phyloP scores from a whole-genome alignment of 257 asterid species.

The Catharanthus roseus region DNA sequence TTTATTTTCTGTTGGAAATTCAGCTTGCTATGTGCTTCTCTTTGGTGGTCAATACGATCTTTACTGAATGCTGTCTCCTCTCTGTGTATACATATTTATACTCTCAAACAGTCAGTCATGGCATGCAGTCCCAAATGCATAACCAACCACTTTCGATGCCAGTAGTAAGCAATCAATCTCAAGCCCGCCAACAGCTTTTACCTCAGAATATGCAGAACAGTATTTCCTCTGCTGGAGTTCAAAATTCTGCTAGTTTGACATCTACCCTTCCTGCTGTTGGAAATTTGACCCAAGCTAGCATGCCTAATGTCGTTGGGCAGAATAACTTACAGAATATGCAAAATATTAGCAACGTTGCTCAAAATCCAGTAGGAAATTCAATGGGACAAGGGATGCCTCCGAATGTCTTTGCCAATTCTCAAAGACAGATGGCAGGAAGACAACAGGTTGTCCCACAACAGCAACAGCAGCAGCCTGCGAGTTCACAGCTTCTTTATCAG shows the following conservation, averaged over 20 bases:
- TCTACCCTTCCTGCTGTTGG: constrained; percentile 56
- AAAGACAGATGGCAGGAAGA: constrained; percentile 69
- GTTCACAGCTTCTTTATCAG: constrained; percentile 63
- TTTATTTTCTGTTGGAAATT: not conserved
- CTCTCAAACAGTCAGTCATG: constrained; percentile 49
- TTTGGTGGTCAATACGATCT: not conserved
- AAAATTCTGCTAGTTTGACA: constrained; percentile 63
- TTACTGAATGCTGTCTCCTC: not conserved
- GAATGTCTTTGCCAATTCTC: constrained; percentile 68
- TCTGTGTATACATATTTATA: not conserved
- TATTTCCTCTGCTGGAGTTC: constrained; percentile 56
- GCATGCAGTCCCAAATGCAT: constrained; percentile 71
- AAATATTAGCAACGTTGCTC: constrained; percentile 51
- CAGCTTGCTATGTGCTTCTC: not conserved
- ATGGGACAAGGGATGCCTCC: constrained; percentile 74
- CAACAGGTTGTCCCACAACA: constrained; percentile 63
- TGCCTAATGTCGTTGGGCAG: constrained; percentile 64
- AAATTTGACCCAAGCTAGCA: constrained; percentile 50
- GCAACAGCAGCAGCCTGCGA: constrained; percentile 73
- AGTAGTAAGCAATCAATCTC: constrained; percentile 61
- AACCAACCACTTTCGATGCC: constrained; percentile 62
- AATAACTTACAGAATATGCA: constrained; percentile 69
- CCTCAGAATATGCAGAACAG: constrained; percentile 66
- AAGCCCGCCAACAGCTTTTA: constrained; percentile 65
- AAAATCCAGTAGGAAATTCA: constrained; percentile 52